These are phyloP conservation scores for Nothopassalora personata DNA, from an alignment of 2,329 filamentous ascomycete genomes.

Conservation along the genomic window DNA sequence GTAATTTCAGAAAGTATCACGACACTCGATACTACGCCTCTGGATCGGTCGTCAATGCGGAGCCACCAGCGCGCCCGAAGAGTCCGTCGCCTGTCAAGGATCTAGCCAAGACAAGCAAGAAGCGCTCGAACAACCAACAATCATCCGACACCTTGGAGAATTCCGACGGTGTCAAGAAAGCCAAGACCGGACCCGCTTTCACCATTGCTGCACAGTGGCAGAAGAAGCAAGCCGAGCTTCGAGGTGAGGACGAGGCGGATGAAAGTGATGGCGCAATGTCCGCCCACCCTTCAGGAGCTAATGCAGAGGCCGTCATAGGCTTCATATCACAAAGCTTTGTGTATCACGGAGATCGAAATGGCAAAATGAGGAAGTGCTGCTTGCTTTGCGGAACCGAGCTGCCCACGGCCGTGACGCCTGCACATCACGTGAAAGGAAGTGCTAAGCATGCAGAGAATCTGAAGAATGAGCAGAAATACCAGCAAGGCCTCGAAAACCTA, in stretches of 20 bases:
- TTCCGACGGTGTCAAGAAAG: constrained; percentile 51
- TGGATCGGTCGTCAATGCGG: constrained; percentile 17
- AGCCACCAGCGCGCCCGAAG: constrained; percentile 12
- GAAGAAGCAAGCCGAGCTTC: constrained; percentile 25
- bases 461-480: constrained; percentile 45
- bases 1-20: constrained; percentile 18
- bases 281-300: constrained; percentile 14
- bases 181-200: constrained; percentile 40
- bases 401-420: constrained; percentile 32
- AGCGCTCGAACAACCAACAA: constrained; percentile 11
- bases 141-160: constrained; percentile 8
- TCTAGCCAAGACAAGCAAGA: constrained; percentile 10
- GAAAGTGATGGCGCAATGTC: constrained; percentile 4
- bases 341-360: constrained; percentile 6
- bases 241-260: constrained; percentile 14
- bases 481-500: constrained; percentile 20
- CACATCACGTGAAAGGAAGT: constrained; percentile 56
- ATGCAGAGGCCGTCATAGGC: constrained; percentile 5
- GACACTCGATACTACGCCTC: constrained; percentile 23
- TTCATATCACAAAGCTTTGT: constrained; percentile 13
- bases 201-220: constrained; percentile 24
- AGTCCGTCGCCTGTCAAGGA: neutral
- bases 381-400: constrained; percentile 24
- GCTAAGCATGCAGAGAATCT: constrained; percentile 53
- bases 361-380: constrained; percentile 18